Evolutionary conservation across 2,329 filamentous ascomycete species (phyloP).

Genomic region (Cladophialophora psammophila): DNA sequence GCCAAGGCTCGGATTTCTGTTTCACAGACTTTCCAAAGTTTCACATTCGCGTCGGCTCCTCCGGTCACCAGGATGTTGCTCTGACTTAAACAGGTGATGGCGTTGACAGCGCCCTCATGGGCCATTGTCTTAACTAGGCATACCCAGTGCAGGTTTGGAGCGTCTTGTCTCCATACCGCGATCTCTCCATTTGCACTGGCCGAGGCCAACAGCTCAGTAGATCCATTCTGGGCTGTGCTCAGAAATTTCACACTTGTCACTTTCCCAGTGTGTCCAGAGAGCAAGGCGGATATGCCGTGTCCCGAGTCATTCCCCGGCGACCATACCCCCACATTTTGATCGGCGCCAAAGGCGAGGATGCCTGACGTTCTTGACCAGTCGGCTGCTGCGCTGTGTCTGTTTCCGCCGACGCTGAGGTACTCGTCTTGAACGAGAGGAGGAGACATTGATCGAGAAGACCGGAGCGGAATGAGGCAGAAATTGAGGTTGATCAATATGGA

Average conservation of each 20-base stretch:
- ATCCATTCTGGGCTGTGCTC: constrained; percentile 46
- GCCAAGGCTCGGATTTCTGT: constrained; percentile 64
- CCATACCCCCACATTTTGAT: constrained; percentile 90
- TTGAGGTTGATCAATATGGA: neutral
- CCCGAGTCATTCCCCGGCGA: constrained; percentile 59
- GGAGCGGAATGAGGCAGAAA: neutral
- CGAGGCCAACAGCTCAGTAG: constrained; percentile 70
- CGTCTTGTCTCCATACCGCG: constrained; percentile 63
- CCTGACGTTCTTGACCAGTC: constrained; percentile 80
- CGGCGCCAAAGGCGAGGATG: constrained; percentile 84
- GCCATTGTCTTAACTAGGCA: constrained; percentile 62
- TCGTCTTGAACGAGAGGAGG: constrained; percentile 41
- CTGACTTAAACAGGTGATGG: constrained; percentile 57
- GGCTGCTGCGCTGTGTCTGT: constrained; percentile 85
- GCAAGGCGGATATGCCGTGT: constrained; percentile 69
- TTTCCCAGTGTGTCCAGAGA: constrained; percentile 77
- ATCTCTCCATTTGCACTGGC: constrained; percentile 83
- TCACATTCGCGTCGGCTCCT: constrained; percentile 68
- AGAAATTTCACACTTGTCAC: constrained; percentile 86
- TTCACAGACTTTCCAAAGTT: constrained; percentile 70
- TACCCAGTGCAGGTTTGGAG: constrained; percentile 46
- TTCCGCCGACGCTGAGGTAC: constrained; percentile 80
- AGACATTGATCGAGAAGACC: neutral
- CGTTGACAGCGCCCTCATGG: constrained; percentile 78
- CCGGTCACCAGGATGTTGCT: constrained; percentile 63